Percentiles rank a stretch among this genome's conserved stretches.
phyloP scores from a whole-genome alignment of 1,139 yeast genomes.

The Diutina catenulata region DNA sequence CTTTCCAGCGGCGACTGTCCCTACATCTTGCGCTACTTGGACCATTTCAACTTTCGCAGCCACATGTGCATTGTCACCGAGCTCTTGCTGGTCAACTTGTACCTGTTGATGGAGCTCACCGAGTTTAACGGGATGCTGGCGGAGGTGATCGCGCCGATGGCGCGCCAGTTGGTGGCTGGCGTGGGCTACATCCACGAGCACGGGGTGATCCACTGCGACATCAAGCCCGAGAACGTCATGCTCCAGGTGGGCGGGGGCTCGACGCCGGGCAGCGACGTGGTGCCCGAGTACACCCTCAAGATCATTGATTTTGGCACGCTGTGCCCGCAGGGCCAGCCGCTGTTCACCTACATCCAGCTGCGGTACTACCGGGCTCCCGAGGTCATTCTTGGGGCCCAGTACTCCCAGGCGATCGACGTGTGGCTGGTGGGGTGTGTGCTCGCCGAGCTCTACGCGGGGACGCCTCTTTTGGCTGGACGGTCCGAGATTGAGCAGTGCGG shows the following conservation, averaged over 20 bases:
- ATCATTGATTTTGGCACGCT: slow-evolving; percentile 63
- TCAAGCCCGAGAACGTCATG: slow-evolving; percentile 64
- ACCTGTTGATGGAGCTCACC: slow-evolving; percentile 51
- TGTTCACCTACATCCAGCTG: slow-evolving; percentile 52
- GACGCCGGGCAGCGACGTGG: slow-evolving; percentile 11
- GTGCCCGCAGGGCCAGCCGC: slow-evolving; percentile 32
- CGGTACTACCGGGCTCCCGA: slow-evolving; percentile 68
- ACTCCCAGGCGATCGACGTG: slow-evolving; percentile 58
- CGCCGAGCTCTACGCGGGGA: slow-evolving; percentile 54
- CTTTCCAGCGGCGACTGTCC: slow-evolving; percentile 16
- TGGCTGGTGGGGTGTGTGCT: slow-evolving; percentile 73
- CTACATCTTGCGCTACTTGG: slow-evolving; percentile 44
- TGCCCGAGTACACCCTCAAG: slow-evolving; percentile 24
- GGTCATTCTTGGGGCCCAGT: slow-evolving; percentile 68
- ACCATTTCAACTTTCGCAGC: slow-evolving; percentile 70
- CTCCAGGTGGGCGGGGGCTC: slow-evolving; percentile 28
- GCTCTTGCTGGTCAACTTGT: slow-evolving; percentile 54
- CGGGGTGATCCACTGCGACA: slow-evolving; percentile 66
- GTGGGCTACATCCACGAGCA: slow-evolving; percentile 45
- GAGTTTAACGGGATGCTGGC: slow-evolving; percentile 51
- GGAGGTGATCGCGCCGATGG: slow-evolving; percentile 36
- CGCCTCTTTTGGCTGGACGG: slow-evolving; percentile 59
- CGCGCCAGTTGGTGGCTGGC: slow-evolving; percentile 47
- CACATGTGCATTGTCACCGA: slow-evolving; percentile 81
- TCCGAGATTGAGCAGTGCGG: slow-evolving; percentile 59